Evolutionary conservation across 2,329 filamentous ascomycete genomes (phyloP).

Genomic region (Alternaria gansuensis): DNA sequence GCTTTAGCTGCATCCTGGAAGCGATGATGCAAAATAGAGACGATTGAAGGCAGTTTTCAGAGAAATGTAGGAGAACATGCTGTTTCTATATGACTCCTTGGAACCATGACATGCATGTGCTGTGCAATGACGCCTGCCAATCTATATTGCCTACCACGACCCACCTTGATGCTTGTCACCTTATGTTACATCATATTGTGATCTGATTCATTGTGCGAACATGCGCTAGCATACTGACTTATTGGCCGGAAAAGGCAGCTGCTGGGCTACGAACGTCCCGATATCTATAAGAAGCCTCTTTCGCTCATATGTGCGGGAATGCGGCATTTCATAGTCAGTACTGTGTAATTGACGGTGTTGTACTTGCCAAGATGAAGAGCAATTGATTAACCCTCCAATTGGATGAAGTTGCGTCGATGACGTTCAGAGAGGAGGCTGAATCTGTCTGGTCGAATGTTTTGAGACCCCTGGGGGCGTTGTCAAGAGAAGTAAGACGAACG

Average conservation of each 20-base stretch:
- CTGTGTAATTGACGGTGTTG: not conserved
- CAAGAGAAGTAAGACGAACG: not conserved
- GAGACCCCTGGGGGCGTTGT: not conserved
- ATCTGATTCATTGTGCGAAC: not conserved
- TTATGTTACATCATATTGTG: not conserved
- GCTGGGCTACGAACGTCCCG: not conserved
- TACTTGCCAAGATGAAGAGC: not conserved
- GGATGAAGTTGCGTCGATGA: not conserved
- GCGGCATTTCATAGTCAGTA: not conserved
- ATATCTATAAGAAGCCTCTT: no score
- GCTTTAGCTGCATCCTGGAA: slow-evolving; percentile 18
- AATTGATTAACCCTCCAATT: slow-evolving; percentile 1
- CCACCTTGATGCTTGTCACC: slow-evolving; percentile 1
- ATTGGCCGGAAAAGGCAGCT: not conserved
- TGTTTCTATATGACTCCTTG: not conserved
- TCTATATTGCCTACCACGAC: slow-evolving; percentile 5
- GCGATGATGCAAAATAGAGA: not conserved
- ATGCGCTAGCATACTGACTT: not conserved
- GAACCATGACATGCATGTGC: slow-evolving; percentile 2
- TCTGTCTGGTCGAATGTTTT: not conserved
- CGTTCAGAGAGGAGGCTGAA: not conserved
- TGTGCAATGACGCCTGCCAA: slow-evolving; percentile 10
- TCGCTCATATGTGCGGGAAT: not conserved
- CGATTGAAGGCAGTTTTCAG: not conserved
- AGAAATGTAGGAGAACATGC: not conserved